A percentile compares a stretch with the other conserved stretches of the same genome.
These are phyloP conservation scores for Galerina sulciceps DNA, from an alignment of 768 basidiomycete genomes.

Conservation along the genomic window DNA sequence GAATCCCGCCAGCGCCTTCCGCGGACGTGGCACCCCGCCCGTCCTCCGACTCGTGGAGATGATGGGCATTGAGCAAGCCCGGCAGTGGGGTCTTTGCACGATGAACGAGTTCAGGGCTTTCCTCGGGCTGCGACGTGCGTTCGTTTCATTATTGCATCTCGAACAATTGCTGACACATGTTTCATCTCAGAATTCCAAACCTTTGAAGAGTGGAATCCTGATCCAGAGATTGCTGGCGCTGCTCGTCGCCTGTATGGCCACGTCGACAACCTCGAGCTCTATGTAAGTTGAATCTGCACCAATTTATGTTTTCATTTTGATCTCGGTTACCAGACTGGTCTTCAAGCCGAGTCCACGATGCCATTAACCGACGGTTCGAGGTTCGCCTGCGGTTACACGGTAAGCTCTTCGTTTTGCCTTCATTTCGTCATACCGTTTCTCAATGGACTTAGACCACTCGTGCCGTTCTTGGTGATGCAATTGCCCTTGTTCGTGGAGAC, in stretches of 20 bases:
- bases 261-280: constrained; percentile 14
- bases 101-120: constrained; percentile 62
- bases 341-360: constrained; percentile 15
- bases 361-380: constrained; percentile 7
- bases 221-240: constrained; percentile 41
- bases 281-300: neutral
- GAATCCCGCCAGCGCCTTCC: constrained; percentile 15
- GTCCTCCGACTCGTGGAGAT: constrained; percentile 57
- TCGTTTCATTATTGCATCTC: neutral
- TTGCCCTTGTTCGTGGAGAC: constrained; percentile 9
- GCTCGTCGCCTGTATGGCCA: constrained; percentile 14
- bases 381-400: constrained; percentile 55
- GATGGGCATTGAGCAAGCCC: constrained; percentile 56
- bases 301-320: neutral
- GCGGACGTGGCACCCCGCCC: constrained; percentile 50
- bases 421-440: neutral
- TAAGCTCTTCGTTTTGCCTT: constrained; percentile 4
- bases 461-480: constrained; percentile 57
- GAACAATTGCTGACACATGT: neutral
- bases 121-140: constrained; percentile 48
- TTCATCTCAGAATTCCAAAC: constrained; percentile 37
- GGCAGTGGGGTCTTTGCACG: constrained; percentile 59
- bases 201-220: constrained; percentile 60
- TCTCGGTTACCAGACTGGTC: constrained; percentile 1
- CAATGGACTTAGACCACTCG: constrained; percentile 40